Evolutionary conservation across 352 stramenopile species (phyloP).

Genomic region (Pythium phragmiticola): DNA sequence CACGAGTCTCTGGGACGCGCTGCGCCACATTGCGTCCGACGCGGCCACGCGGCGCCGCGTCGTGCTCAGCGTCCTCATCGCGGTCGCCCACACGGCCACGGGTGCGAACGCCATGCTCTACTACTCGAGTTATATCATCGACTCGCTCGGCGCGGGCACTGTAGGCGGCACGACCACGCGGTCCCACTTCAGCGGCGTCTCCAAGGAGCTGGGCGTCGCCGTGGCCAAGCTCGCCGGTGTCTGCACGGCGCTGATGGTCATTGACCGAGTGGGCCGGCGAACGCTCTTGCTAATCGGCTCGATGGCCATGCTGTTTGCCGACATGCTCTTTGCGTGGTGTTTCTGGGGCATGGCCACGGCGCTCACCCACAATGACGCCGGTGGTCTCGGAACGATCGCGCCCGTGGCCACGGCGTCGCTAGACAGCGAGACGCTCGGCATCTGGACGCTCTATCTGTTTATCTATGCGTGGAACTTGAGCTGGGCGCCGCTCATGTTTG

Average conservation of each 20-base stretch:
- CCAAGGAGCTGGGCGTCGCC: constrained; percentile 62
- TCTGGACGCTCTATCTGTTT: constrained; percentile 68
- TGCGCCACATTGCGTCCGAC: constrained; percentile 40
- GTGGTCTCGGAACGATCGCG: neutral
- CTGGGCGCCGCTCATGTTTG: constrained; percentile 76
- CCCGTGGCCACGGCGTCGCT: neutral
- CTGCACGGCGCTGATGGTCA: constrained; percentile 47
- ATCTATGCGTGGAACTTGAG: constrained; percentile 79
- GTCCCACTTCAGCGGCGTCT: constrained; percentile 21
- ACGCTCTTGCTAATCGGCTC: constrained; percentile 60
- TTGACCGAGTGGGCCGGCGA: constrained; percentile 60
- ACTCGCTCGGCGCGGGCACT: constrained; percentile 30
- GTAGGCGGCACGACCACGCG: neutral
- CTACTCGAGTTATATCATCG: constrained; percentile 76
- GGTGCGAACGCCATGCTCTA: constrained; percentile 80
- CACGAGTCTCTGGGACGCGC: constrained; percentile 34
- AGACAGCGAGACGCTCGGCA: constrained; percentile 37
- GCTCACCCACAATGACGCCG: neutral
- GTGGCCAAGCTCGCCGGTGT: constrained; percentile 66
- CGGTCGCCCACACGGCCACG: constrained; percentile 62
- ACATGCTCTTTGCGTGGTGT: constrained; percentile 50
- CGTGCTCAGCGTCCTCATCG: constrained; percentile 54
- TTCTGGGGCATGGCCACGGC: constrained; percentile 41
- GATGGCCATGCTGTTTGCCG: constrained; percentile 44
- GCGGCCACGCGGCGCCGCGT: constrained; percentile 44